Base-by-base conservation (phyloP, 768 basidiomycete species). In the Tulasnella sp. region DNA sequence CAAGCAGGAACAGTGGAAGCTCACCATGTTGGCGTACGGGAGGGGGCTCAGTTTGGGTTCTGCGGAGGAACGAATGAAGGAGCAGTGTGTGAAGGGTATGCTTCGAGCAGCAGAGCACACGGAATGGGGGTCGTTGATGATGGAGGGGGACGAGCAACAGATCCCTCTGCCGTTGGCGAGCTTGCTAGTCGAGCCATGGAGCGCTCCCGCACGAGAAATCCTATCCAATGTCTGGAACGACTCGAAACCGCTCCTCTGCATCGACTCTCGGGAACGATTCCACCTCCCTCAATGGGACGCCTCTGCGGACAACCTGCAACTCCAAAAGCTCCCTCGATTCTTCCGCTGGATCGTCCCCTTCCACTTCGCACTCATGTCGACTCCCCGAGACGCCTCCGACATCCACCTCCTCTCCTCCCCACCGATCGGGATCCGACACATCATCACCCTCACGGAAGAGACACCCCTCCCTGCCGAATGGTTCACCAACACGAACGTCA, bases 291-390 rank as follows among this genome's bases (percentile, higher is more conserved):
- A 65, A 26, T 17, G 19, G 17, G 32, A 34, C 34, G 40, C 22
- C 6, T 12, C 67, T 5, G 39, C 22, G n/a, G 34, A 35, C 39
- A 8, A 5, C 0, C 3, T 52, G 7, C 32, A 40, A 14, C 42
- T 69, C 34, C 16, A 41, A 5, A 19, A 37, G 68, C 78, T 88
- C 0, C 86, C 86, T 32, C 83, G 87, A 7, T 88, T 86, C 78
- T 88, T 88, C 77, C 82, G 87, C 11, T 89, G 87, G 87, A 81
- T 89, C 5, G 79, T 88, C 37, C 87, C 87, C 7, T 85, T 83
- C 76, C 81, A 84, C 68, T 76, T 88, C 35, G 87, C 88, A 7
- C 80, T 87, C 64, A 88, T 88, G 85, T 88, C 87, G 0, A 87
- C 85, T 0, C 87, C 87, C 1, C 80, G 84, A 3, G 77, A 79